Evolutionary conservation across 345 rosid genomes (phyloP).

Genomic region (Moringa oleifera): DNA sequence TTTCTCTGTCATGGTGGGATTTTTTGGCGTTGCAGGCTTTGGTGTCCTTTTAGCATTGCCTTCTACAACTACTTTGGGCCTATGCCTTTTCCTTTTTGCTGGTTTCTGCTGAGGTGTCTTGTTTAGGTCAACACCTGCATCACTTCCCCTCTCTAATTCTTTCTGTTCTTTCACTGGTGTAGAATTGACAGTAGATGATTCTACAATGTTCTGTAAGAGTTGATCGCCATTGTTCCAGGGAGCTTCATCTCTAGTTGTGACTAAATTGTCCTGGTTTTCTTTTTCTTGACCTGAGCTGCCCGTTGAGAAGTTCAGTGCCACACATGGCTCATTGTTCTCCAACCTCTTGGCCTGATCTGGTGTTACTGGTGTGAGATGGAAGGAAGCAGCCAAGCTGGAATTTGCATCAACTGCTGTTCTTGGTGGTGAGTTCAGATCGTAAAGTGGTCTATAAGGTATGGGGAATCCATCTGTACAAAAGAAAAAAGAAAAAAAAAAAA

Average conservation of each 20-base stretch:
- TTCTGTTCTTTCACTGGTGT: conserved; percentile 25
- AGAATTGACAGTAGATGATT: conserved; percentile 33
- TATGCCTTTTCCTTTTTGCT: conserved; percentile 65
- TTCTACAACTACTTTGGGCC: conserved; percentile 73
- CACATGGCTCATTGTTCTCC: conserved; percentile 18
- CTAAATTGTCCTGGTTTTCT: conserved; percentile 15
- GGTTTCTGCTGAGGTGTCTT: conserved; percentile 54
- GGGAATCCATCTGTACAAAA: conserved; percentile 59
- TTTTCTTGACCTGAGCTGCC: conserved; percentile 24
- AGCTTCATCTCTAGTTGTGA: background rate
- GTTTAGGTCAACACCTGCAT: conserved; percentile 56
- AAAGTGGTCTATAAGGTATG: conserved; percentile 24
- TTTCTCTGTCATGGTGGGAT: conserved; percentile 23
- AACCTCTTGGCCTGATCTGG: conserved; percentile 25
- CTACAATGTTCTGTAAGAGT: conserved; percentile 37
- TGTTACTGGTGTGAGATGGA: conserved; percentile 32
- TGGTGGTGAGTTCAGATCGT: conserved; percentile 44
- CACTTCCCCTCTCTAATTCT: conserved; percentile 23
- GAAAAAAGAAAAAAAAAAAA: too few species aligned
- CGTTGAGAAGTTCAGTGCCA: background rate
- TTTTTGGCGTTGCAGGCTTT: conserved; percentile 35
- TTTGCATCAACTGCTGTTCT: conserved; percentile 36
- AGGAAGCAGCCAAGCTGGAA: conserved; percentile 20
- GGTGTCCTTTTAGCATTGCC: conserved; percentile 47
- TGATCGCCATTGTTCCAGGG: conserved; percentile 7